Percentiles rank a stretch among this genome's conserved stretches.
phyloP scores from a whole-genome alignment of 768 basidiomycete species.

The Mrakia blollopis region DNA sequence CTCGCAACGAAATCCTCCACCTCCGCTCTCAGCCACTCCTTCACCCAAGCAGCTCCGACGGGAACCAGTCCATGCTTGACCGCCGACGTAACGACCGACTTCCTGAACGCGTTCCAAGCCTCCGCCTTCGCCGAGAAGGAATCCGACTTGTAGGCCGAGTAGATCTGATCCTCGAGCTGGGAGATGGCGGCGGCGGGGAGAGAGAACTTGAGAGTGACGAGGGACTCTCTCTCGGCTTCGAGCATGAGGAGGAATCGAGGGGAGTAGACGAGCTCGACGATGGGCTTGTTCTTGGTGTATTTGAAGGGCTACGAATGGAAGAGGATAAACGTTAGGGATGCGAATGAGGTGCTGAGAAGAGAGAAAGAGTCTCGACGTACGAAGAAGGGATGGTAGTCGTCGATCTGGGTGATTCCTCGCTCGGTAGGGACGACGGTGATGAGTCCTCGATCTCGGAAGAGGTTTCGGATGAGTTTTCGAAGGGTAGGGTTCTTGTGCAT shows the following conservation, averaged over 20 bases:
- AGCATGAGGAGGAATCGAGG: slow-evolving; percentile 88
- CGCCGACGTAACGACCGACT: slow-evolving; percentile 69
- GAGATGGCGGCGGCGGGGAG: slow-evolving; percentile 60
- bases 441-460: slow-evolving; percentile 68
- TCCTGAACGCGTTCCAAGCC: slow-evolving; percentile 85
- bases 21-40: slow-evolving; percentile 82
- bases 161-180: slow-evolving; percentile 68
- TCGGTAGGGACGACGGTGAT: slow-evolving; percentile 83
- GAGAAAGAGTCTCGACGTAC: slow-evolving; percentile 45
- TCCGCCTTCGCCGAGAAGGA: slow-evolving; percentile 76
- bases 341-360: slow-evolving; percentile 1
- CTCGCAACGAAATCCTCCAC: slow-evolving; percentile 76
- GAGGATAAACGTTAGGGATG: slow-evolving; percentile 6
- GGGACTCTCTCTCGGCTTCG: slow-evolving; percentile 78
- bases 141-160: slow-evolving; percentile 76
- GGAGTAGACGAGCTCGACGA: slow-evolving; percentile 61
- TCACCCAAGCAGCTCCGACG: slow-evolving; percentile 75
- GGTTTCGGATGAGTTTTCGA: slow-evolving; percentile 65
- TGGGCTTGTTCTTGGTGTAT: slow-evolving; percentile 76
- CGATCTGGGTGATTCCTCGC: slow-evolving; percentile 57
- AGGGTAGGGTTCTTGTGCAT: slow-evolving; percentile 88
- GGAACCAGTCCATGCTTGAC: slow-evolving; percentile 79
- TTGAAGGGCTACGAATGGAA: slow-evolving; percentile 71
- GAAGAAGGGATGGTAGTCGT: slow-evolving; percentile 50
- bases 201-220: slow-evolving; percentile 69